Conservation (phyloP, 2,329 filamentous ascomycete genomes). For the Aspergillus caelatus region DNA sequence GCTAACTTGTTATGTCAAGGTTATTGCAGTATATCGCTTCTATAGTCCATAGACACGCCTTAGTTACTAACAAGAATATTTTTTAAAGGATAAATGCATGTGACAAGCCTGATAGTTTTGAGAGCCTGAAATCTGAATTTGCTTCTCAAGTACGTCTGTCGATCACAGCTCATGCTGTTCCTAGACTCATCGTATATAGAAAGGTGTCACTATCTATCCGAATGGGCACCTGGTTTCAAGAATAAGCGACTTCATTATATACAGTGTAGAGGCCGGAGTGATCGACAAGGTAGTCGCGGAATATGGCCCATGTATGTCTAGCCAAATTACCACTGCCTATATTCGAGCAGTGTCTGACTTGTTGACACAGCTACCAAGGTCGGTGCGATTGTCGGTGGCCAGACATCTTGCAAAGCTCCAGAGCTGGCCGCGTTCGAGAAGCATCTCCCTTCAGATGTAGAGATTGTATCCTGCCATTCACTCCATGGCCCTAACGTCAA, state of each 20-base stretch:
- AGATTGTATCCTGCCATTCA: constrained; percentile 95
- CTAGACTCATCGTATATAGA: constrained; percentile 60
- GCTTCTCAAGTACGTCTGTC: constrained; percentile 74
- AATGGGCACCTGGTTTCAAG: constrained; percentile 96
- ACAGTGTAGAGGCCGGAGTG: constrained; percentile 92
- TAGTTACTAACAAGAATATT: constrained; percentile 31
- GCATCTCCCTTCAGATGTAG: constrained; percentile 82
- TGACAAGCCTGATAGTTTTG: constrained; percentile 87
- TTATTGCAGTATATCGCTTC: background rate
- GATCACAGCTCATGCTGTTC: constrained; percentile 36
- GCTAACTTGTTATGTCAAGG: constrained; percentile 11
- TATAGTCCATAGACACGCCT: constrained; percentile 7
- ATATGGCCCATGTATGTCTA: constrained; percentile 84
- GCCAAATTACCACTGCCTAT: constrained; percentile 11
- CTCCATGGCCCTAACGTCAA: constrained; percentile 92
- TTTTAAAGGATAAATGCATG: constrained; percentile 83
- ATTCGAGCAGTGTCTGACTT: constrained; percentile 27
- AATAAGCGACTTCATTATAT: constrained; percentile 97
- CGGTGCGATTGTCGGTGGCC: constrained; percentile 91
- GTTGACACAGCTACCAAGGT: constrained; percentile 77
- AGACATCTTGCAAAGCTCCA: constrained; percentile 97
- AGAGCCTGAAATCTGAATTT: constrained; percentile 79
- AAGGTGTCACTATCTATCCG: constrained; percentile 80
- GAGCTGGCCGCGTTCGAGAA: constrained; percentile 93
- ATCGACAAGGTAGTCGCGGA: constrained; percentile 85